These are phyloP conservation scores for Diplodia sapinea DNA, from an alignment of 2,329 filamentous ascomycete species.

Conservation along the genomic window DNA sequence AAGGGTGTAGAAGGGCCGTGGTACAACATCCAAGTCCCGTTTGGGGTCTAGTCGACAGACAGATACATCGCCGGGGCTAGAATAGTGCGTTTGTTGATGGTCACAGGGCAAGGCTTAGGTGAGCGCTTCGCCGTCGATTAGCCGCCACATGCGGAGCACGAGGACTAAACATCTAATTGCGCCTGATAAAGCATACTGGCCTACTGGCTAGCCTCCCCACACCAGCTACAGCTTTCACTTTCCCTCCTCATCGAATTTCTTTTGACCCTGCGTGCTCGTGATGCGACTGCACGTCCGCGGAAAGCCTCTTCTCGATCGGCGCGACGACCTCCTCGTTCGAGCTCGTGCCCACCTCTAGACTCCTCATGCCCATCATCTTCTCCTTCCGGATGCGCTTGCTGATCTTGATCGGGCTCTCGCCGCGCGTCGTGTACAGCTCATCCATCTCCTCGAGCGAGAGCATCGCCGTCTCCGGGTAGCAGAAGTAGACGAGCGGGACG, in stretches of 20 bases:
- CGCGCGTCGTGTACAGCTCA: conserved; percentile 37
- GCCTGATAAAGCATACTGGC: not conserved
- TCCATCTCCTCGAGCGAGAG: conserved; percentile 47
- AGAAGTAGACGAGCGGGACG: conserved; percentile 39
- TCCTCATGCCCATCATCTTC: conserved; percentile 22
- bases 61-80: too few relatives aligned
- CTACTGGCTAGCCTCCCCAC: not conserved
- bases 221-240: not conserved
- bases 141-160: too few relatives aligned
- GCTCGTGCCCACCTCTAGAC: conserved; percentile 10
- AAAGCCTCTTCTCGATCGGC: conserved; percentile 15
- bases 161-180: not conserved
- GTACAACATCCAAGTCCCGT: not conserved
- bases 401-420: conserved; percentile 29
- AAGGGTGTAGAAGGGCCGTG: not conserved
- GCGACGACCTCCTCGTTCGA: conserved; percentile 9
- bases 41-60: too few relatives aligned
- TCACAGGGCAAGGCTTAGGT: too few relatives aligned
- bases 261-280: conserved; percentile 1
- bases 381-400: conserved; percentile 29
- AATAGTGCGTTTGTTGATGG: too few relatives aligned
- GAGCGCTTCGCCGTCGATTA: too few relatives aligned
- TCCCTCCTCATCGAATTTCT: not conserved
- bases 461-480: conserved; percentile 46
- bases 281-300: conserved; percentile 1